Evolutionary conservation across 208 protist species (phyloP).

Genomic region (Leishmania aethiopica): DNA sequence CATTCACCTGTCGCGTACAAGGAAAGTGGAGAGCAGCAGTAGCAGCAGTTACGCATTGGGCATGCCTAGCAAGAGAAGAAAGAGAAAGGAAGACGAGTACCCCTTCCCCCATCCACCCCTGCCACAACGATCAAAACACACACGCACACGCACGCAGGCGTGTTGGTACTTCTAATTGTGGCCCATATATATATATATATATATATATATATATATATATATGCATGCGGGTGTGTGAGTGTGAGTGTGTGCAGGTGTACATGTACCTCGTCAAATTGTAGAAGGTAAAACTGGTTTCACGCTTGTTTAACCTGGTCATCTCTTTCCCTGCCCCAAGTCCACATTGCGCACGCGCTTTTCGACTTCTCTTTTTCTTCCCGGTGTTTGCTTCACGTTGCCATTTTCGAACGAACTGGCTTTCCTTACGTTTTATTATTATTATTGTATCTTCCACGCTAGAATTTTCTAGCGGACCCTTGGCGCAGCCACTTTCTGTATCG

Average conservation of each 20-base stretch:
- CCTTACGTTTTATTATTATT: constrained; percentile 7
- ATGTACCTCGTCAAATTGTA: not conserved
- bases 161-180: not conserved
- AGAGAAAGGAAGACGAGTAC: not conserved
- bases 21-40: not conserved
- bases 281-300: not conserved
- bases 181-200: not conserved
- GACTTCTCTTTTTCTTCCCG: not conserved
- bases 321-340: not conserved
- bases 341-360: not conserved
- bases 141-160: not conserved
- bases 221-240: not conserved
- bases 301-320: not conserved
- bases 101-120: not conserved
- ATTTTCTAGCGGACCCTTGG: not conserved
- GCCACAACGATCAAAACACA: not conserved
- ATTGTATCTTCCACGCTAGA: not conserved
- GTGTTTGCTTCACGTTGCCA: not conserved
- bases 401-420: not conserved
- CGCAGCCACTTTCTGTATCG: not conserved
- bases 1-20: not conserved
- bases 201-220: not conserved
- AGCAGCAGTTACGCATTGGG: not conserved
- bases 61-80: not conserved
- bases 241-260: constrained; percentile 6